These are phyloP conservation scores for Pseudocercospora crystallina DNA, from an alignment of 2,329 filamentous ascomycete species.

Conservation along the genomic window DNA sequence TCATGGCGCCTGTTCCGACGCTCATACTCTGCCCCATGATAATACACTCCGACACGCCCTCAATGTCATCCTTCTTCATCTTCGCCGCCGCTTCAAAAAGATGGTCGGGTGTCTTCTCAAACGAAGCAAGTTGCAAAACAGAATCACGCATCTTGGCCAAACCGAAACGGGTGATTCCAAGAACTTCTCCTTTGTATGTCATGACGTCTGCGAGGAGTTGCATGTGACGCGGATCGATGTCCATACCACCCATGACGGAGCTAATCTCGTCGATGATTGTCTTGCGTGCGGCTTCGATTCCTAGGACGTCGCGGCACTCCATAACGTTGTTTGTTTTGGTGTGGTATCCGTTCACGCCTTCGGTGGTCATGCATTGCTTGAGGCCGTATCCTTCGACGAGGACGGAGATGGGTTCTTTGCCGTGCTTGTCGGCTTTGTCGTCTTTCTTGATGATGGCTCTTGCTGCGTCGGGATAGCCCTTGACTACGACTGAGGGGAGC, in stretches of 20 bases:
- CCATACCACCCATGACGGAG: constrained; percentile 88
- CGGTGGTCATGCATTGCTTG: constrained; percentile 85
- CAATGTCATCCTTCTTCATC: constrained; percentile 88
- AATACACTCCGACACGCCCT: constrained; percentile 94
- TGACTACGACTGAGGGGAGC: constrained; percentile 80
- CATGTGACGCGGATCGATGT: constrained; percentile 97
- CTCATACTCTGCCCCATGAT: constrained; percentile 97
- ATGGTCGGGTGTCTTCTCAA: constrained; percentile 98
- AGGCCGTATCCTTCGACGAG: constrained; percentile 93
- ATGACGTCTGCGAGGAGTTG: constrained; percentile 95
- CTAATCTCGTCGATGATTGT: constrained; percentile 89
- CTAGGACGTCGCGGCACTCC: constrained; percentile 82
- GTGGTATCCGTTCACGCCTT: constrained; percentile 77
- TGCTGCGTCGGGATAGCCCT: constrained; percentile 80
- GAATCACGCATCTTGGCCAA: constrained; percentile 94
- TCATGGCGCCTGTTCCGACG: constrained; percentile 87
- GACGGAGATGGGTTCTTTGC: constrained; percentile 57
- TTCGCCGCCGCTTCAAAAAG: constrained; percentile 90
- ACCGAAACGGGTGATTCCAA: constrained; percentile 95
- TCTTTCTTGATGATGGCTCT: constrained; percentile 87
- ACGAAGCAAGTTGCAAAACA: constrained; percentile 89
- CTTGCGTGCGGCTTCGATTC: constrained; percentile 87
- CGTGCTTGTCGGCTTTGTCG: constrained; percentile 64
- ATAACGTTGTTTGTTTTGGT: constrained; percentile 83
- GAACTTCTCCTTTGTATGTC: constrained; percentile 97